Conservation (phyloP, 2,329 filamentous ascomycete species). For the Pseudopithomyces chartarum region DNA sequence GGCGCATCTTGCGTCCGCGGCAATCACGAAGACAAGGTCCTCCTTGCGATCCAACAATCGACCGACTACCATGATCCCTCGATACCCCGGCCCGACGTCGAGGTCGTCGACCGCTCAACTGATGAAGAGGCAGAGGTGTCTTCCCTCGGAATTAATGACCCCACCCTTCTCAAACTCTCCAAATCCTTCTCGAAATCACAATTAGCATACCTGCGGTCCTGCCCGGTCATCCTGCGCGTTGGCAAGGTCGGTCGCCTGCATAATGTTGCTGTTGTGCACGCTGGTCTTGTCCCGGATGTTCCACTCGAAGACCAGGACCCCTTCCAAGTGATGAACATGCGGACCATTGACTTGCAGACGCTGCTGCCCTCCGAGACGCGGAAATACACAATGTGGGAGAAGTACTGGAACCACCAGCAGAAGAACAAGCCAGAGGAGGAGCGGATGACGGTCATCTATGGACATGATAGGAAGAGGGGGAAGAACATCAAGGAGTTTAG, state of each 20-base stretch:
- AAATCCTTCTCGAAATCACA: constrained; percentile 64
- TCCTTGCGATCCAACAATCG: constrained; percentile 64
- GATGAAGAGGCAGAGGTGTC: background rate
- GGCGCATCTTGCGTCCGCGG: constrained; percentile 84
- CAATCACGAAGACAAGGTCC: constrained; percentile 87
- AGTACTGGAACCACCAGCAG: constrained; percentile 58
- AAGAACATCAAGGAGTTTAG: constrained; percentile 71
- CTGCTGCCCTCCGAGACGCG: constrained; percentile 60
- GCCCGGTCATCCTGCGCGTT: constrained; percentile 78
- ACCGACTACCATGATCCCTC: constrained; percentile 23
- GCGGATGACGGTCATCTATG: constrained; percentile 67
- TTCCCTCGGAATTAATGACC: constrained; percentile 37
- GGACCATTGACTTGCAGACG: constrained; percentile 70
- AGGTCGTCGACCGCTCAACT: background rate
- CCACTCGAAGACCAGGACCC: constrained; percentile 74
- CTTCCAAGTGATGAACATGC: constrained; percentile 89
- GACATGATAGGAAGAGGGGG: constrained; percentile 73
- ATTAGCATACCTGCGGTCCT: constrained; percentile 69
- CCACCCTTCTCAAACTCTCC: constrained; percentile 58
- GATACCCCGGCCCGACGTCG: constrained; percentile 31
- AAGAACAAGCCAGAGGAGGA: constrained; percentile 37
- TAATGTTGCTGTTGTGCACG: constrained; percentile 79
- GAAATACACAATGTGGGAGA: constrained; percentile 69
- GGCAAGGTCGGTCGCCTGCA: constrained; percentile 66
- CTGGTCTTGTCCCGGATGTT: constrained; percentile 79